These are phyloP conservation scores for Penicillium sp. DNA, from an alignment of 2,329 filamentous ascomycete genomes.

Conservation along the genomic window DNA sequence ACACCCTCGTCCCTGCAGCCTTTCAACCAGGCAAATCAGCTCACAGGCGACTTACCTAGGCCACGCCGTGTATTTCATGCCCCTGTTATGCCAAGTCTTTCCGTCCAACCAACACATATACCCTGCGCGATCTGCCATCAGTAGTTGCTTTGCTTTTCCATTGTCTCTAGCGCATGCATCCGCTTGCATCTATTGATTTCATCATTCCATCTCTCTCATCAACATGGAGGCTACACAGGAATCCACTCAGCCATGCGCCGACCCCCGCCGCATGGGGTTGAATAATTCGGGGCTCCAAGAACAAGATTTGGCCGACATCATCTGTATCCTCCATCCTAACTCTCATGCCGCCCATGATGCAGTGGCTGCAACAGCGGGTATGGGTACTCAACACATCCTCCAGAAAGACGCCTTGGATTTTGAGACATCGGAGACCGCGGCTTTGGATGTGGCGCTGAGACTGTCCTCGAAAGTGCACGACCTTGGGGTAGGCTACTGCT, in stretches of 20 bases:
- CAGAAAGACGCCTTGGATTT: constrained; percentile 48
- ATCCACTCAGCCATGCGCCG: constrained; percentile 75
- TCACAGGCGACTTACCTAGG: constrained; percentile 9
- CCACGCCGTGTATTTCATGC: constrained; percentile 24
- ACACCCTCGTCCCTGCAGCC: constrained; percentile 5
- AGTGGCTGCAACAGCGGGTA: constrained; percentile 56
- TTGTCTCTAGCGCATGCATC: constrained; percentile 15
- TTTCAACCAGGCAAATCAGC: neutral
- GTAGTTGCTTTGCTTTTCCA: constrained; percentile 18
- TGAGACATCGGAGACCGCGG: constrained; percentile 34
- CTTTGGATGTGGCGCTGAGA: constrained; percentile 69
- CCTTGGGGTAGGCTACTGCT: constrained; percentile 71
- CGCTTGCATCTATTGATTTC: too few relatives aligned
- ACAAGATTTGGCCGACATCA: constrained; percentile 80
- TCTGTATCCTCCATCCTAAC: constrained; percentile 81
- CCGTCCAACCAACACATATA: constrained; percentile 25
- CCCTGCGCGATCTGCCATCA: constrained; percentile 16
- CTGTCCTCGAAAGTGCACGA: constrained; percentile 72
- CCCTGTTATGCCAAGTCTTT: constrained; percentile 26
- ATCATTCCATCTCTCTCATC: constrained; percentile 12
- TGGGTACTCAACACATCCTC: constrained; percentile 60
- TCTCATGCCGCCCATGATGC: constrained; percentile 70
- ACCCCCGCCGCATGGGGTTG: constrained; percentile 74
- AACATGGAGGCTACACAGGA: constrained; percentile 53
- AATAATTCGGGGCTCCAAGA: constrained; percentile 80